Evolutionary conservation across 2,329 filamentous ascomycete species (phyloP).

Genomic region (Nakataea oryzae): DNA sequence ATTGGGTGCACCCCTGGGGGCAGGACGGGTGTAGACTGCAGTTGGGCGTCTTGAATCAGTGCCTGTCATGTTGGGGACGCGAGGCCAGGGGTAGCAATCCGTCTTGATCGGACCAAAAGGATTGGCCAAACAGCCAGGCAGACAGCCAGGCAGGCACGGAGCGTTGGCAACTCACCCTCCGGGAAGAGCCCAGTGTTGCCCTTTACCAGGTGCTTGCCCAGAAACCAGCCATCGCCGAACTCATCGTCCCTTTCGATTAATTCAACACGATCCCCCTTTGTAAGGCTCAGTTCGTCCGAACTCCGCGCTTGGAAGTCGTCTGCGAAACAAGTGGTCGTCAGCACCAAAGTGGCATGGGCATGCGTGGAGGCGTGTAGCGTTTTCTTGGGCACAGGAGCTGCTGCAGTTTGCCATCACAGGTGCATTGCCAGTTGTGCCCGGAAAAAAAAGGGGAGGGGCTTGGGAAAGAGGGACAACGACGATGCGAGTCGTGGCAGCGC

Average conservation of each 20-base stretch:
- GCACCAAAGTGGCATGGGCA: background rate
- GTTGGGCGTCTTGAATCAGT: background rate
- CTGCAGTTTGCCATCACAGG: background rate
- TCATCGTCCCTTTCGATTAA: slow-evolving; percentile 79
- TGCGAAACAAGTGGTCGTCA: slow-evolving; percentile 22
- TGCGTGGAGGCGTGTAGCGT: background rate
- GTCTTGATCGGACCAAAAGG: background rate
- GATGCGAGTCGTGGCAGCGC: background rate
- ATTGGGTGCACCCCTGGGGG: slow-evolving; percentile 28
- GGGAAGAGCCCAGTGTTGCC: slow-evolving; percentile 71
- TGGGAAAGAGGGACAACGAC: background rate
- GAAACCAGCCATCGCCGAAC: slow-evolving; percentile 80
- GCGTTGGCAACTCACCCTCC: slow-evolving; percentile 49
- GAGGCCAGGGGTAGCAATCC: background rate
- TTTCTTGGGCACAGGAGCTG: background rate
- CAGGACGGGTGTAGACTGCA: slow-evolving; percentile 50
- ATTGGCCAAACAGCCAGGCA: background rate
- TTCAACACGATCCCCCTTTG: slow-evolving; percentile 76
- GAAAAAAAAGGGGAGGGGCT: background rate
- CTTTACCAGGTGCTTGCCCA: slow-evolving; percentile 64
- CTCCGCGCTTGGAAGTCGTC: slow-evolving; percentile 90
- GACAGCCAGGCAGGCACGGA: background rate
- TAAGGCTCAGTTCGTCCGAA: slow-evolving; percentile 82
- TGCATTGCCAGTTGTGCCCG: background rate
- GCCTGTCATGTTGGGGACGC: background rate